Conservation (phyloP, 1,139 yeast species). For the Magnusiomyces ingens region DNA sequence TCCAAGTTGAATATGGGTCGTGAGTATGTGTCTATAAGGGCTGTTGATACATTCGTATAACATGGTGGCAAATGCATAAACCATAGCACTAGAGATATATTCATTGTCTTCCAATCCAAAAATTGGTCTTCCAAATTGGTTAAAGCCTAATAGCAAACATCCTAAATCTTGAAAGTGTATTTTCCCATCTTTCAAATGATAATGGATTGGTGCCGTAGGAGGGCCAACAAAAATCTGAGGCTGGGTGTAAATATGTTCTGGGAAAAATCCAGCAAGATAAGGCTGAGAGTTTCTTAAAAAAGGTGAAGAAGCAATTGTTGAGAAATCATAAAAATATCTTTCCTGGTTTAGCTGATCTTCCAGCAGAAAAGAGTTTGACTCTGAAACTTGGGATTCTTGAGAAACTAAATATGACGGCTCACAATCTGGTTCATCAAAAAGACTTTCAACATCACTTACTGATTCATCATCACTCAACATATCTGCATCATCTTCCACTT, state of each 20-base stretch:
- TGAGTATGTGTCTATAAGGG: background rate
- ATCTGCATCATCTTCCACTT: background rate
- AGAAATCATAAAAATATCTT: background rate
- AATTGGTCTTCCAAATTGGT: slow-evolving; percentile 3
- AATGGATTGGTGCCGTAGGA: slow-evolving; percentile 3
- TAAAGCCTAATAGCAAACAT: slow-evolving; percentile 4
- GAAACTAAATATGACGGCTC: background rate
- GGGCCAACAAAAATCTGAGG: background rate
- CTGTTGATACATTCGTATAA: slow-evolving; percentile 6
- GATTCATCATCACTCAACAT: background rate
- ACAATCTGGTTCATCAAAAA: background rate
- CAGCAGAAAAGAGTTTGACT: background rate
- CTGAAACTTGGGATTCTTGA: background rate
- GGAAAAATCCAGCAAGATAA: background rate
- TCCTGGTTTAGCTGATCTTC: background rate
- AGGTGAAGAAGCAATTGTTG: background rate
- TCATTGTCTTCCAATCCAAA: slow-evolving; percentile 2
- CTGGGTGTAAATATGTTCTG: background rate
- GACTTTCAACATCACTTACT: background rate
- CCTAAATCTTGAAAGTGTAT: slow-evolving; percentile 4
- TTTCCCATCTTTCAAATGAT: background rate
- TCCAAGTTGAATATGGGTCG: background rate
- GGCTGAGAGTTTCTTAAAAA: background rate
- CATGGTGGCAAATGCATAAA: slow-evolving; percentile 5
- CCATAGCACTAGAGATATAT: background rate